Percentiles rank a stretch among this genome's conserved stretches.
These are phyloP conservation scores for Xylaria sp. DNA, from an alignment of 2,329 filamentous ascomycete genomes.

Conservation along the genomic window DNA sequence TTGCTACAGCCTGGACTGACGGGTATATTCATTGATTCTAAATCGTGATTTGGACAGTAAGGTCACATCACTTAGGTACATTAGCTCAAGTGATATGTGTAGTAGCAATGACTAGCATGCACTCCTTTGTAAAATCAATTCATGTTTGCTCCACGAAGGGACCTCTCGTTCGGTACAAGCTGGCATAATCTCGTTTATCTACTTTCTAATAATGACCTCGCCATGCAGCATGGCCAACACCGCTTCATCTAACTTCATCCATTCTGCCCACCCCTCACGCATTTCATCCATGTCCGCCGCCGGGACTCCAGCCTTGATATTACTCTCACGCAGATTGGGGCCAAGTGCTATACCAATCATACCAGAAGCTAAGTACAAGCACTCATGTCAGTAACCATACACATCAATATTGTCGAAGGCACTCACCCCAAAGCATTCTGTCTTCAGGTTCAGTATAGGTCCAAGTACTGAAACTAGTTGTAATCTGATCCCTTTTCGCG, in stretches of 20 bases:
- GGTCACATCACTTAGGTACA: not conserved
- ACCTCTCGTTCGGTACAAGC: not conserved
- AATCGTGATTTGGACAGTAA: not conserved
- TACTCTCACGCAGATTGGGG: constrained; percentile 9
- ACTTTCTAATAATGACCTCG: constrained; percentile 28
- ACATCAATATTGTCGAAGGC: not conserved
- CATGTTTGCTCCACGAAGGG: not conserved
- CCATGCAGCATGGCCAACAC: constrained; percentile 18
- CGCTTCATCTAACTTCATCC: constrained; percentile 26
- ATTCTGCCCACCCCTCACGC: constrained; percentile 21
- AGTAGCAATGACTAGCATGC: not conserved
- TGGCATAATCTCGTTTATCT: not conserved
- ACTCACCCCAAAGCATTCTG: constrained; percentile 25
- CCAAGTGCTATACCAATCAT: constrained; percentile 22
- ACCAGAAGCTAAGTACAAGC: constrained; percentile 20
- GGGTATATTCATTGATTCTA: not conserved
- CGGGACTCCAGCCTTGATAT: constrained; percentile 19
- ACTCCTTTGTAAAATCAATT: not conserved
- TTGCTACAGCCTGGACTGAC: not conserved
- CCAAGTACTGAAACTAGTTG: constrained; percentile 26
- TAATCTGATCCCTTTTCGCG: constrained; percentile 22
- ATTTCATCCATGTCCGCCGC: constrained; percentile 29
- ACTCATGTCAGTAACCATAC: not conserved
- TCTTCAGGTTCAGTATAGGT: constrained; percentile 23
- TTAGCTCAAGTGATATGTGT: not conserved